Base-by-base conservation (phyloP, 768 basidiomycete genomes). In the Termitomyces sp. region DNA sequence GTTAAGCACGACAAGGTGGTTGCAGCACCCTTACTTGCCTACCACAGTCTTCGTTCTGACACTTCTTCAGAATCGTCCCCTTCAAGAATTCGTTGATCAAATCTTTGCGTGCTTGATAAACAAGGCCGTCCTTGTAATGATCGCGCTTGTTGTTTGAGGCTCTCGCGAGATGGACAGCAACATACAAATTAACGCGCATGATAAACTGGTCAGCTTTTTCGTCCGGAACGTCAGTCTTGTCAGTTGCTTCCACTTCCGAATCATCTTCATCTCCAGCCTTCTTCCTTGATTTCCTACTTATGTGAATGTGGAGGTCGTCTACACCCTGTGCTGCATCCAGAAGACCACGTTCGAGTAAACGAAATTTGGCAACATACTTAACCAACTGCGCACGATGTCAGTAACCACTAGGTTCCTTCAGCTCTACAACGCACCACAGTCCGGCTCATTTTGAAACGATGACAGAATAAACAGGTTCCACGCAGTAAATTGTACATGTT, bases 391-490 rank as follows among this genome's bases (percentile, higher is more conserved):
- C 41, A 2, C 44, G 35, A 35, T 56, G 40, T 59, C 54, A 56
- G 56, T 44, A 52, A 56, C 10, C 23, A 27, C 32, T 25, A 47
- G 52, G 19, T 27, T 32, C 34, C 54, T 16, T 21, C 50, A 29
- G 46, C 21, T 43, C 35, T 25, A 29, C 12, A 35, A 69, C 70
- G 54, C 68, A 94, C 92, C 73, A 82, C 77, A n/a, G 84, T 78
- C 67, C 86, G 81, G 62, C 81, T 81, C 66, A 88, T 72, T 74
- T 95, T 94, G 74, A 98, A 97, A 61, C 78, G 81, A 71, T 99
- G 97, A 72, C 97, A 99, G 74, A 90, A 98, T 70, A 96, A 74
- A 75, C 97, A 99, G 14, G 85, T 85, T 37, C 88, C 89, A 56
- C 95, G 85, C 21, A 99, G 76, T 45, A 98, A 75, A 61, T 88